Conservation (phyloP, 352 stramenopile species). For the Phytophthora hybrid region DNA sequence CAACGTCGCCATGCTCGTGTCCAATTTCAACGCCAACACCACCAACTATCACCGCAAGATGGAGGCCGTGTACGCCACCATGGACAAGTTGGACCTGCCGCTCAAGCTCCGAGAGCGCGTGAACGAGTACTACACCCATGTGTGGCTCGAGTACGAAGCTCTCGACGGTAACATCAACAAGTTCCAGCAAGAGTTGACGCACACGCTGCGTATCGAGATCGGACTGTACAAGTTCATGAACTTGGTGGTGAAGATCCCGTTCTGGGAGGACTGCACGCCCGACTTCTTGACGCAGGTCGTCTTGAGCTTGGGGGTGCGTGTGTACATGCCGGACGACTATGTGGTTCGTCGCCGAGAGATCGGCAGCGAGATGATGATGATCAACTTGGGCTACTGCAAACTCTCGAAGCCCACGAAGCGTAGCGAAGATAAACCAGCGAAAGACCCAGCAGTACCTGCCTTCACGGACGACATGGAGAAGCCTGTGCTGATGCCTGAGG, state of each 20-base stretch:
- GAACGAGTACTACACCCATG: not conserved
- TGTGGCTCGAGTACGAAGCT: not conserved
- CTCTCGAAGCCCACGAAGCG: not conserved
- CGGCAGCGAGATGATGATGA: not conserved
- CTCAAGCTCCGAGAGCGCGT: not conserved
- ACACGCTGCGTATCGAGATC: not conserved
- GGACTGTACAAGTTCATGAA: not conserved
- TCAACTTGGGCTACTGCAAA: slow-evolving; percentile 1
- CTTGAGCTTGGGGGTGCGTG: not conserved
- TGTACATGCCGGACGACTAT: not conserved
- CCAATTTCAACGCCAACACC: not conserved
- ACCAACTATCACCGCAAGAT: not conserved
- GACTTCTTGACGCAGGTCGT: not conserved
- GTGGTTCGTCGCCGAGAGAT: not conserved
- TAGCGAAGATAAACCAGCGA: not conserved
- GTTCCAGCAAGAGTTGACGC: not conserved
- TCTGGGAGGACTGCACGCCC: not conserved
- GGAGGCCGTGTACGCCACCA: not conserved
- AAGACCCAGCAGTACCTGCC: not conserved
- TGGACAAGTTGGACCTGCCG: not conserved
- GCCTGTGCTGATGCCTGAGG: not conserved
- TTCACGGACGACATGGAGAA: not conserved
- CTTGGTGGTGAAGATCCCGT: not conserved
- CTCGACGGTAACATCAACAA: not conserved
- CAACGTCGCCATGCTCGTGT: not conserved